These are phyloP conservation scores for Solanum virginianum DNA, from an alignment of 257 asterid genomes.

Conservation along the genomic window DNA sequence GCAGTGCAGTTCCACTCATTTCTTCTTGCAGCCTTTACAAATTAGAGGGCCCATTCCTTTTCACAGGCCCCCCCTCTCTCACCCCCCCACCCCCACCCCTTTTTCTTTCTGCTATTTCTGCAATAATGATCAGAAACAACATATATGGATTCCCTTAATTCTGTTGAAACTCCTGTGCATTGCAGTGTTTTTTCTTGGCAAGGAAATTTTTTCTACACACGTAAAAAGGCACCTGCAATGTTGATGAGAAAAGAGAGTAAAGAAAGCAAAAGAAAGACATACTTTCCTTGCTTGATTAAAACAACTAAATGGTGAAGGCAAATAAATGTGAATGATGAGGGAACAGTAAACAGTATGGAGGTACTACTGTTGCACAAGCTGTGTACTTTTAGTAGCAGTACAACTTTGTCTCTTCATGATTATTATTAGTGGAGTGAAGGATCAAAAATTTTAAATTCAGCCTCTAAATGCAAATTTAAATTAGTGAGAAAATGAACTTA, in stretches of 20 bases:
- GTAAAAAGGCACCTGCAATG: constrained; percentile 2
- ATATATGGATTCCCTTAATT: background rate
- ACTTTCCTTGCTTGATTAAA: constrained; percentile 51
- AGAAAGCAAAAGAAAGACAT: constrained; percentile 33
- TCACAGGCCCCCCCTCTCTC: background rate
- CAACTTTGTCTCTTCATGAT: background rate
- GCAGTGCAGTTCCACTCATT: constrained; percentile 84
- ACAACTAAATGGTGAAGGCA: constrained; percentile 52
- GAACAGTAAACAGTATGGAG: background rate
- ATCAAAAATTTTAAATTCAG: background rate
- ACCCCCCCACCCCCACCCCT: background rate
- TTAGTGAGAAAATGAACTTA: background rate
- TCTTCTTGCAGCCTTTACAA: constrained; percentile 56
- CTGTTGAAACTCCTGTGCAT: background rate
- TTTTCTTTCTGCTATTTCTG: constrained; percentile 1
- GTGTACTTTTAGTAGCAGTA: constrained; percentile 20
- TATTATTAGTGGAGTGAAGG: background rate
- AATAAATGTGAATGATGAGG: constrained; percentile 7
- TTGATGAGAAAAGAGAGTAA: constrained; percentile 38
- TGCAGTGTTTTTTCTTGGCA: background rate
- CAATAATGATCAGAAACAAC: background rate
- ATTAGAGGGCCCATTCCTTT: constrained; percentile 33
- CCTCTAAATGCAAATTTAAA: too few relatives aligned
- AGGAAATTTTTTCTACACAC: background rate
- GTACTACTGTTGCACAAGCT: constrained; percentile 42